Percentiles rank a stretch among this genome's conserved stretches.
Conservation (phyloP, 129 eudicot genomes). For the Logfia minima region DNA sequence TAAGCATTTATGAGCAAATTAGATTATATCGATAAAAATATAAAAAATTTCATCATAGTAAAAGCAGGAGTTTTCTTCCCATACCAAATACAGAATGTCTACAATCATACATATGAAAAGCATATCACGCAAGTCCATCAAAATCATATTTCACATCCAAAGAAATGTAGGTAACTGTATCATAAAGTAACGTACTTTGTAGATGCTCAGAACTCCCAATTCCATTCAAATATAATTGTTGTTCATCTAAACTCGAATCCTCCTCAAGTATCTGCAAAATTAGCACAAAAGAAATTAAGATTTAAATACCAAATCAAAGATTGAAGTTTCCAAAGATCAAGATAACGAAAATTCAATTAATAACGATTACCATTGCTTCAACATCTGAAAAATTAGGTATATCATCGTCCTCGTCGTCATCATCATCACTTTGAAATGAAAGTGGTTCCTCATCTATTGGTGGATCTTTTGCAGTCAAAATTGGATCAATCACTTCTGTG, state of each 20-base stretch:
- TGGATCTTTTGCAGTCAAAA: constrained; percentile 16
- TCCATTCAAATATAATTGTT: constrained; percentile 29
- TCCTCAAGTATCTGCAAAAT: constrained; percentile 68
- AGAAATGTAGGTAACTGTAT: background rate
- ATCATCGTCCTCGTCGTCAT: constrained; percentile 48
- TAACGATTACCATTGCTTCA: constrained; percentile 64
- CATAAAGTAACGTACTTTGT: constrained; percentile 21
- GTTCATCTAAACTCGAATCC: constrained; percentile 58
- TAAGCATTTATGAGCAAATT: background rate
- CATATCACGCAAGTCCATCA: background rate
- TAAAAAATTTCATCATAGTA: no score
- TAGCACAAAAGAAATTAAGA: background rate
- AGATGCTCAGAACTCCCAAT: constrained; percentile 42
- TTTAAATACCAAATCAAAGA: background rate
- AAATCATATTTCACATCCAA: no score
- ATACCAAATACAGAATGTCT: background rate
- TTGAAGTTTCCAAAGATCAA: background rate
- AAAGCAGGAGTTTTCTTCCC: no score
- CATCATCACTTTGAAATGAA: constrained; percentile 42
- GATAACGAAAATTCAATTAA: background rate
- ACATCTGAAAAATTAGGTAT: constrained; percentile 69
- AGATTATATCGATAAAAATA: background rate
- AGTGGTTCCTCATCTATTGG: constrained; percentile 41
- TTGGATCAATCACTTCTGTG: constrained; percentile 21
- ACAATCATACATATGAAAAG: background rate